phyloP scores from a whole-genome alignment of 1,139 yeast genomes.

The Zygotorulaspora mrakii region DNA sequence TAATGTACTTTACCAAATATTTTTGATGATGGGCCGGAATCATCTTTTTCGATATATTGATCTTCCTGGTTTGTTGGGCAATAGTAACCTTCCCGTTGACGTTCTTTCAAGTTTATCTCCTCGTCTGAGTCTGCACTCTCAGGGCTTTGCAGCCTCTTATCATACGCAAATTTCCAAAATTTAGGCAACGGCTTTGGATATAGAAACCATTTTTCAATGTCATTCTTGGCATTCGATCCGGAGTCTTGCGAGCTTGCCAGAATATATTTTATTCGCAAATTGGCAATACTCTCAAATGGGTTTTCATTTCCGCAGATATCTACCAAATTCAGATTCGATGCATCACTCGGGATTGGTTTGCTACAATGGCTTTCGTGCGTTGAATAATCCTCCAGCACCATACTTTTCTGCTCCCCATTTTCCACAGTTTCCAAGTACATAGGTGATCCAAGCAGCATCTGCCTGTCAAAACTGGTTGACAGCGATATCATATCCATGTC shows the following conservation, averaged over 20 bases:
- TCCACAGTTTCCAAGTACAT: constrained; percentile 30
- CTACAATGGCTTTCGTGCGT: constrained; percentile 11
- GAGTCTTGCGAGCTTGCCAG: constrained; percentile 28
- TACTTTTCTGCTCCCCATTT: constrained; percentile 15
- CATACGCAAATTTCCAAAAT: constrained; percentile 35
- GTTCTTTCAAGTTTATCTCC: constrained; percentile 1
- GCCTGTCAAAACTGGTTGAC: constrained; percentile 28
- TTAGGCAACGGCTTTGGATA: constrained; percentile 36
- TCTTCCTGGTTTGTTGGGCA: constrained; percentile 11
- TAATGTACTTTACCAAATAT: constrained; percentile 19
- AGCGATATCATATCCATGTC: constrained; percentile 32
- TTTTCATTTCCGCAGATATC: constrained; percentile 8
- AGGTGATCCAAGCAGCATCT: constrained; percentile 31
- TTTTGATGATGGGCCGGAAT: constrained; percentile 8
- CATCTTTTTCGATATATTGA: constrained; percentile 9
- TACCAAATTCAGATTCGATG: constrained; percentile 15
- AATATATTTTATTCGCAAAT: constrained; percentile 25
- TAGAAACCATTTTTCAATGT: constrained; percentile 28
- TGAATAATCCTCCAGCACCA: constrained; percentile 8
- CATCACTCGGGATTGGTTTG: constrained; percentile 15
- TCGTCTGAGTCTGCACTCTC: constrained; percentile 9
- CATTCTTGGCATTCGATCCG: constrained; percentile 25
- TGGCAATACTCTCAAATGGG: constrained; percentile 17
- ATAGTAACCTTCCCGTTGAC: constrained; percentile 11
- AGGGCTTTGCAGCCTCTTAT: constrained; percentile 25